Conservation (phyloP, 2,329 filamentous ascomycete species). For the Pseudopyricularia cyperi region DNA sequence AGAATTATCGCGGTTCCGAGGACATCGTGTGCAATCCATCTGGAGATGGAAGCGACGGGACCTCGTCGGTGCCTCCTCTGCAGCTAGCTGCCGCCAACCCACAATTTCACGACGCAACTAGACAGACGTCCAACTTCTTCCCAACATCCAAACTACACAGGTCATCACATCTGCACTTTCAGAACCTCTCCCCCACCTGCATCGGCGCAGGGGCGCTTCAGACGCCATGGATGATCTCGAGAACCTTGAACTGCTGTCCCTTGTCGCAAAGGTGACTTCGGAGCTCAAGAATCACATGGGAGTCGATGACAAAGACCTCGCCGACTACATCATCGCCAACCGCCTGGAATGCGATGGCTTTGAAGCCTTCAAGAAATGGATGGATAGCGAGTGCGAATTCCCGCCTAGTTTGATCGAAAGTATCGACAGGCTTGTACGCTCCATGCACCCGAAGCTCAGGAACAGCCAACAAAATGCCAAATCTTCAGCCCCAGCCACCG, state of each 20-base stretch:
- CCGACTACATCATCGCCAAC: slow-evolving; percentile 91
- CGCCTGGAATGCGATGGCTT: slow-evolving; percentile 62
- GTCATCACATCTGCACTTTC: too few relatives aligned
- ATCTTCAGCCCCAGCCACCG: slow-evolving; percentile 16
- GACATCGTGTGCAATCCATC: too few relatives aligned
- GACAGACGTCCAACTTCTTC: too few relatives aligned
- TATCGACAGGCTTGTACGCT: slow-evolving; percentile 74
- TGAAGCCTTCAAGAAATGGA: slow-evolving; percentile 59
- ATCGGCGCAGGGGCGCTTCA: background rate
- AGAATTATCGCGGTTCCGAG: too few relatives aligned
- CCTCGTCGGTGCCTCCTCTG: too few relatives aligned
- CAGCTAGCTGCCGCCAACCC: too few relatives aligned
- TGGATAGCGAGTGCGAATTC: slow-evolving; percentile 62
- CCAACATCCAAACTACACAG: too few relatives aligned
- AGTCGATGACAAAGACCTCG: slow-evolving; percentile 84
- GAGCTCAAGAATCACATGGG: slow-evolving; percentile 92
- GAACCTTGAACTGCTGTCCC: slow-evolving; percentile 81
- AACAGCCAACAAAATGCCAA: slow-evolving; percentile 26
- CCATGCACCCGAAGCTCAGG: slow-evolving; percentile 87
- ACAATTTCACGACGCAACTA: too few relatives aligned
- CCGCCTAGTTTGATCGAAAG: slow-evolving; percentile 88
- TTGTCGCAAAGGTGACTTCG: slow-evolving; percentile 87
- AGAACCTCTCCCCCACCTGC: background rate
- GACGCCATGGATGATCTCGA: slow-evolving; percentile 72
- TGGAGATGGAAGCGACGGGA: too few relatives aligned